Conservation (phyloP, 2,329 filamentous ascomycete genomes). For the Stemphylium vesicarium region DNA sequence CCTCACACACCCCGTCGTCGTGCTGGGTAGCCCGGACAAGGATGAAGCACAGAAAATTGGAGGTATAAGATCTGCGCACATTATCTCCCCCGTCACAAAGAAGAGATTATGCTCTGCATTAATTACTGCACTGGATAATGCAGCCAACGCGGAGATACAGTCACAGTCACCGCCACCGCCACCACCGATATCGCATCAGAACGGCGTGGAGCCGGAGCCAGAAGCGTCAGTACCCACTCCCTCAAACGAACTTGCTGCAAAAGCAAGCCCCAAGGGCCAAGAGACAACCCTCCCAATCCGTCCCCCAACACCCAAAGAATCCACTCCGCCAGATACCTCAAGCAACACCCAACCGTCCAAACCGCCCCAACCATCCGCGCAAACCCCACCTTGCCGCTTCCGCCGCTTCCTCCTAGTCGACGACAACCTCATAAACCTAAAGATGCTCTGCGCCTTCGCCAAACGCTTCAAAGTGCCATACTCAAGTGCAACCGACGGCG, state of each 20-base stretch:
- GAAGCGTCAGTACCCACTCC: not conserved
- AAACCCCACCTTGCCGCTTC: conserved; percentile 3
- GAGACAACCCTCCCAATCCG: too few species aligned
- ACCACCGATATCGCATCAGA: not conserved
- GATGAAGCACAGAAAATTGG: not conserved
- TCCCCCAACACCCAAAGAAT: not conserved
- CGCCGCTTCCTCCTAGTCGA: conserved; percentile 42
- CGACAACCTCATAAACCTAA: conserved; percentile 47
- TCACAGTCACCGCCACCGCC: not conserved
- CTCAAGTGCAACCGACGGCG: conserved; percentile 32
- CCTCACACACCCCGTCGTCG: not conserved
- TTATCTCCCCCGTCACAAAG: conserved; percentile 1
- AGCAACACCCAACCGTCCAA: not conserved
- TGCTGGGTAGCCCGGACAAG: not conserved
- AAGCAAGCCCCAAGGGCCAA: too few species aligned
- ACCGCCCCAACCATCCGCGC: not conserved
- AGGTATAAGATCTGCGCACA: not conserved
- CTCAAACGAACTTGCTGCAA: too few species aligned
- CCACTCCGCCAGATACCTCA: too few species aligned
- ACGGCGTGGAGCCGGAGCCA: not conserved
- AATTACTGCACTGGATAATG: conserved; percentile 1
- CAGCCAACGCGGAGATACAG: not conserved
- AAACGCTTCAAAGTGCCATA: conserved; percentile 24
- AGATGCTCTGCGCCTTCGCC: conserved; percentile 34
- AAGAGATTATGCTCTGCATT: conserved; percentile 4